Base-by-base conservation (phyloP, 1,284 basidiomycete genomes). In the Ceratobasidium sp. region DNA sequence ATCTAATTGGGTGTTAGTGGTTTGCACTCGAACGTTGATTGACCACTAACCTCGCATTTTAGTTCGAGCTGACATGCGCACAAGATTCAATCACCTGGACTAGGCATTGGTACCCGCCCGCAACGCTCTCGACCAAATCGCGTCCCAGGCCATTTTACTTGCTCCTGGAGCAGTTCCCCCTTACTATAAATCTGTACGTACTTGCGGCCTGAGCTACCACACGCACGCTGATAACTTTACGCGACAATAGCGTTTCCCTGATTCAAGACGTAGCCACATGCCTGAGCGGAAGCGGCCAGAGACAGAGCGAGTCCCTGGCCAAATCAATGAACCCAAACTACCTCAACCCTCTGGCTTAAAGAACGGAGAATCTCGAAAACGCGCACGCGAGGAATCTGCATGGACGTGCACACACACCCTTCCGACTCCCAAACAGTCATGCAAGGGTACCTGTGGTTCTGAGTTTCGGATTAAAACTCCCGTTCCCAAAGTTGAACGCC, bases 141-240 rank as follows among this genome's bases (percentile, higher is more conserved):
- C 13, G 2, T 16, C 46, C 14, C 14, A 49, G 3, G 4, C 14
- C 46, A 5, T 3, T n/a, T 56, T 22, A 11, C 46, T 51, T 8
- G 1, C 53, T 14, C 24, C 59, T 9, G 72, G 75, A 19, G 59
- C 65, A 31, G 54, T 59, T 46, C 29, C 48, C 29, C 19, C 19
- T 3, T 34, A 74, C 27, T 53, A 16, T 16, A 64, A 0, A 6
- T 49, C 51, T 34, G 46, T 48, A 19, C 59, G 58, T 29, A 61
- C 75, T 4, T 49, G 19, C 19, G 71, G 74, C 39, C 69, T 73
- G 3, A 64, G 41, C 7, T 74, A 74, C 29, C 22, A 49, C 46
- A 22, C 46, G 34, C 34, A 34, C 34, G 8, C 8, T 8, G 34
- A 34, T 8, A 34, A 34, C 34, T 34, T 34, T 34, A 2, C 34